Evolutionary conservation across 495 filamentous ascomycete genomes (phyloP).

Genomic region (Pyrenopolyporus hunteri): DNA sequence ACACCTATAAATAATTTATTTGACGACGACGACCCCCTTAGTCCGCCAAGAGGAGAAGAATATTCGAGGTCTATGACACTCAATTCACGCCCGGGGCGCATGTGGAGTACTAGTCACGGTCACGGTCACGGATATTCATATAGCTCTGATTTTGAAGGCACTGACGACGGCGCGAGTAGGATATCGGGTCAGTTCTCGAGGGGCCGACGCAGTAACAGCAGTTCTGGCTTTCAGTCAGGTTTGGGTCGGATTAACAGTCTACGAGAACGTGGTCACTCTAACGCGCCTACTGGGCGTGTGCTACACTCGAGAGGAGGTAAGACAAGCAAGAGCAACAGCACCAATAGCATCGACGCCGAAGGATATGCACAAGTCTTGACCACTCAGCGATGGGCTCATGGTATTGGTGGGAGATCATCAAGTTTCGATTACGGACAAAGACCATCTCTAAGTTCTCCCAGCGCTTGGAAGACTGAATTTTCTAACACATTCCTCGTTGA

Average conservation of each 20-base stretch:
- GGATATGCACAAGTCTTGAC: conserved; percentile 61
- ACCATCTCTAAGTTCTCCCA: conserved; percentile 40
- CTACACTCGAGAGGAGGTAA: conserved; percentile 61
- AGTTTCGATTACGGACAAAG: conserved; percentile 75
- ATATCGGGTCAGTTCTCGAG: conserved; percentile 65
- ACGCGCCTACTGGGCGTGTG: conserved; percentile 35
- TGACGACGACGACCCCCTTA: conserved; percentile 49
- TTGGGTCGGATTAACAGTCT: conserved; percentile 68
- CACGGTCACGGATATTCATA: conserved; percentile 76
- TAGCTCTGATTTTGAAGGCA: conserved; percentile 70
- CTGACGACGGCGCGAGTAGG: conserved; percentile 64
- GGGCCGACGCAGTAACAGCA: conserved; percentile 80
- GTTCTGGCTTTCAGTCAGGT: conserved; percentile 70
- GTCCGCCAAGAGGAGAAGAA: conserved; percentile 34
- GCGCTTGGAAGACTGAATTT: conserved; percentile 53
- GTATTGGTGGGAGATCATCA: conserved; percentile 67
- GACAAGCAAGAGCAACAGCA: conserved; percentile 74
- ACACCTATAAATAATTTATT: conserved; percentile 39
- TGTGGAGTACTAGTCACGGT: conserved; percentile 47
- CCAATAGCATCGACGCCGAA: conserved; percentile 71
- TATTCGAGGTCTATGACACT: conserved; percentile 37
- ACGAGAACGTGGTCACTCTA: conserved; percentile 52
- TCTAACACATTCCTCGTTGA: conserved; percentile 54
- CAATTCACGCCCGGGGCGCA: conserved; percentile 29
- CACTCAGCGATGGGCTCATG: conserved; percentile 63